Evolutionary conservation across 1,139 yeast species (phyloP), one percentile per base, ranked within the genome.

Genomic region (Yamadazyma diddensiae): DNA sequence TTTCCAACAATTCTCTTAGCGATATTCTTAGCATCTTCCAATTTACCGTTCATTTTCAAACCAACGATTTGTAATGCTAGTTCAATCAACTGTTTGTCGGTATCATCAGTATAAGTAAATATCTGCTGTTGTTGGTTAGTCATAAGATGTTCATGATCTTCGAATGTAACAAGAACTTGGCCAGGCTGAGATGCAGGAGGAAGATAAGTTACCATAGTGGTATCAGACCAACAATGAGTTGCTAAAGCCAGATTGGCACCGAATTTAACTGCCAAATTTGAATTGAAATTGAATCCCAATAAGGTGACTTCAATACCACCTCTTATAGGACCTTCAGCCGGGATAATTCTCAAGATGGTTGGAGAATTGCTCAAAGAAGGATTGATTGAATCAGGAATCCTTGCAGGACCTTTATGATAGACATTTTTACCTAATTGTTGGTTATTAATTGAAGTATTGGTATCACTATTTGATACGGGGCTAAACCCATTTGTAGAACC

Each of bases 241-340:
- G 95, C 85, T 31, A 86, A 65, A 0, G 97, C 94, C 41, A 73
- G 70, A 51, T 79, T 81, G 5, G 84, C 77, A 28, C 98, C 98
- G 60, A 92, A 92, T 55, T 83, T 82, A 14, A 90, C 95, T 22
- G 70, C 65, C 41, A 88, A 67, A 1, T 94, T 95, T 10, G 85
- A 84, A 37, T 80, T 78, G 66, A 92, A 90, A 41, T 88, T 86
- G 35, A 79, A 73, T 3, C 98, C 98, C 27, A 92, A 65, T 29
- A 92, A 63, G 0, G 97, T 92, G 6, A 92, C 86, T 53, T 92
- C 98, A 26, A 88, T 83, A 28, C 98, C 98, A 41, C 98, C 98
- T 46, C 95, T 75, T 13, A 87, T 73, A 6, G 97, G 94, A 2
- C 98, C 98, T 56, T 85, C 94, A 0, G 94, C 82, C 1, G 98